Evolutionary conservation across 2,329 filamentous ascomycete species (phyloP), one percentile per base, ranked within the genome.

Genomic region (Polychaeton citri): DNA sequence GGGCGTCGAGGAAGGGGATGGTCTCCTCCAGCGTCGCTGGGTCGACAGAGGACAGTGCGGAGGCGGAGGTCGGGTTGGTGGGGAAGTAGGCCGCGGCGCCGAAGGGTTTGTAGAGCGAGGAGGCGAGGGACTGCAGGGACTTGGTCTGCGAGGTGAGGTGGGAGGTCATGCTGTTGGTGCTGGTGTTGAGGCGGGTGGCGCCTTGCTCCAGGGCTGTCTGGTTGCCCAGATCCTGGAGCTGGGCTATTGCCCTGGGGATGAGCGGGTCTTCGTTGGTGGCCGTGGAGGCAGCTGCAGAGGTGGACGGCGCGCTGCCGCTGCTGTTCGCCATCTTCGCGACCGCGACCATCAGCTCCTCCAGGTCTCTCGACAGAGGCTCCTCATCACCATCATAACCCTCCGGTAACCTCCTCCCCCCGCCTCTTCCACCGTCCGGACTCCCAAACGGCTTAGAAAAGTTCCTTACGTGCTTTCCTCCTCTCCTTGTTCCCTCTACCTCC

Each of bases 141-240:
- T 81, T 79, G 34, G 80, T 79, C 60, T 88, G 81, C 56, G 85
- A 77, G 10, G 70, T 68, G 31, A 88, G 65, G 51, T 90, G 80
- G 15, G 80, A 80, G 32, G 81, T 77, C 33, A 86, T 48, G 38
- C 54, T 57, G 36, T 57, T 58, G 19, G 52, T 53, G 10, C 49
- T 49, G 3, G 56, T 60, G 9, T 48, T 54, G 15, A 58, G 43
- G 16, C 55, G 43, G 32, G 55, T 52, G n/a, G 46, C 41, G n/a
- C 47, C 45, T 9, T 48, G 41, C 34, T 59, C 56, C 8, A 59
- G 43, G 10, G 41, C 46, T 9, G 50, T 42, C 36, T 58, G 55
- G 24, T 53, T 52, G 20, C 52, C 51, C 10, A 59, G 43, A 34
- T 59, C 54, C 28, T 58, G 55, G 17, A 59, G 43, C 12, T 48